These are phyloP conservation scores for Vanderwaltozyma tropicalis DNA, from an alignment of 805 yeast genomes.

Conservation along the genomic window DNA sequence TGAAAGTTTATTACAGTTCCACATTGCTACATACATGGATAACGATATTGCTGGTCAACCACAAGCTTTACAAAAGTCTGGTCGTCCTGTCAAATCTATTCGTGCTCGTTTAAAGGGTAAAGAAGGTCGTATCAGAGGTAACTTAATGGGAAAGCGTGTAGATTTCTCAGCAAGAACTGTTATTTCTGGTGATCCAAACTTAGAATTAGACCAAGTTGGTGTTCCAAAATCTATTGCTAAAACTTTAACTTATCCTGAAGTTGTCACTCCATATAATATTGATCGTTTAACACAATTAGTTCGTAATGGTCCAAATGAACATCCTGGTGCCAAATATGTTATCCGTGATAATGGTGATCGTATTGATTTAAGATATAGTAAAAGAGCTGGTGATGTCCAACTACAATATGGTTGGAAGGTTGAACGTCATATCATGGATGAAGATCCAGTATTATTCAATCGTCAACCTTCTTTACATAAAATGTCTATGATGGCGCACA, in stretches of 20 bases:
- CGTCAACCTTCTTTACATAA: constrained; percentile 99
- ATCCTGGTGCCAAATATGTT: constrained; percentile 98
- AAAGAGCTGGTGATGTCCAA: constrained; percentile 96
- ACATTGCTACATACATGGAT: constrained; percentile 98
- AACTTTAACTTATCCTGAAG: constrained; percentile 91
- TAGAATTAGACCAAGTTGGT: constrained; percentile 97
- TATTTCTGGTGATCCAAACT: constrained; percentile 97
- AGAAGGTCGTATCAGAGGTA: constrained; percentile 98
- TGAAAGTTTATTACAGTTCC: constrained; percentile 90
- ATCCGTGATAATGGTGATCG: constrained; percentile 98
- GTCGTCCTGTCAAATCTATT: constrained; percentile 95
- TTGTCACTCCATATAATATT: constrained; percentile 94
- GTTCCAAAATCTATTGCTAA: constrained; percentile 95
- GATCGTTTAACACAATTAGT: constrained; percentile 87
- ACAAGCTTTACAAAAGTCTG: constrained; percentile 95
- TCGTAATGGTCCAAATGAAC: constrained; percentile 97
- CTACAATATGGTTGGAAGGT: constrained; percentile 98
- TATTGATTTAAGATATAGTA: constrained; percentile 92
- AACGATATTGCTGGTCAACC: constrained; percentile 99
- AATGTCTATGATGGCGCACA: constrained; percentile 99
- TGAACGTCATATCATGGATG: constrained; percentile 94
- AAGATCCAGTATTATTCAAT: constrained; percentile 94
- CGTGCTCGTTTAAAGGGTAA: constrained; percentile 99
- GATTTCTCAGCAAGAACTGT: constrained; percentile 98
- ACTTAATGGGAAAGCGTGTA: constrained; percentile 98